Conservation (phyloP, 1,284 basidiomycete species). For the Trametes polyzona region DNA sequence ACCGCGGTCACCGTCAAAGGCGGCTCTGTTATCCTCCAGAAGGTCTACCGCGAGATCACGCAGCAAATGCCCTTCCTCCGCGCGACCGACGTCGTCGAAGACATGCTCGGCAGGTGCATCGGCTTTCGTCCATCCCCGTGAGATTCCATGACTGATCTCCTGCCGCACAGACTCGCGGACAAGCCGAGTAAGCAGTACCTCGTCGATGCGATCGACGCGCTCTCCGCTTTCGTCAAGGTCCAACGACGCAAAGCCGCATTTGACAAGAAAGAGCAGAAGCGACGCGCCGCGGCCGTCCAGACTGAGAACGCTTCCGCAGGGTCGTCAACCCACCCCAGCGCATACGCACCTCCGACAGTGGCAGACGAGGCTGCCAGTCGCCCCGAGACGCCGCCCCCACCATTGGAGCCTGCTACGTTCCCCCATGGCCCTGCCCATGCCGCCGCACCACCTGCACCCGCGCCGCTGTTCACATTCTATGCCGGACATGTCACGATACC, state of each 20-base stretch:
- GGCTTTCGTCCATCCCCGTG: too few relatives aligned
- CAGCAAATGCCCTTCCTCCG: conserved; percentile 60
- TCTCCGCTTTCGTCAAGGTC: conserved; percentile 52
- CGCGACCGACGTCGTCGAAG: conserved; percentile 53
- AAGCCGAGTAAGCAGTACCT: conserved; percentile 56
- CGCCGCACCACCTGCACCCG: conserved; percentile 1
- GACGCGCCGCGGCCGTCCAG: conserved; percentile 10
- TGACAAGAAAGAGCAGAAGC: conserved; percentile 19
- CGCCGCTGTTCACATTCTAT: conserved; percentile 22
- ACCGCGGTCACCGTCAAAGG: conserved; percentile 42
- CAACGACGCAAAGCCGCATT: conserved; percentile 44
- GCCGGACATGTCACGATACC: conserved; percentile 8
- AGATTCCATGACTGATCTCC: too few relatives aligned
- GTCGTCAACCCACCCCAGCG: not conserved
- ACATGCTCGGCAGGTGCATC: conserved; percentile 60
- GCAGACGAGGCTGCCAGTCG: conserved; percentile 1
- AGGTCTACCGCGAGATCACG: conserved; percentile 46
- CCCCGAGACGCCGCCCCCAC: conserved; percentile 18
- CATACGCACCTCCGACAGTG: not conserved
- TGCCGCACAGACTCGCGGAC: conserved; percentile 48
- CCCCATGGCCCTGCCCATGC: too few relatives aligned
- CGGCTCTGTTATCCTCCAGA: conserved; percentile 39
- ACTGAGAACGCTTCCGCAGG: not conserved
- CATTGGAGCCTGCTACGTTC: conserved; percentile 14
- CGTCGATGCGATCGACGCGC: conserved; percentile 50